Base-by-base conservation (phyloP, 345 rosid species). In the Populus davidiana region DNA sequence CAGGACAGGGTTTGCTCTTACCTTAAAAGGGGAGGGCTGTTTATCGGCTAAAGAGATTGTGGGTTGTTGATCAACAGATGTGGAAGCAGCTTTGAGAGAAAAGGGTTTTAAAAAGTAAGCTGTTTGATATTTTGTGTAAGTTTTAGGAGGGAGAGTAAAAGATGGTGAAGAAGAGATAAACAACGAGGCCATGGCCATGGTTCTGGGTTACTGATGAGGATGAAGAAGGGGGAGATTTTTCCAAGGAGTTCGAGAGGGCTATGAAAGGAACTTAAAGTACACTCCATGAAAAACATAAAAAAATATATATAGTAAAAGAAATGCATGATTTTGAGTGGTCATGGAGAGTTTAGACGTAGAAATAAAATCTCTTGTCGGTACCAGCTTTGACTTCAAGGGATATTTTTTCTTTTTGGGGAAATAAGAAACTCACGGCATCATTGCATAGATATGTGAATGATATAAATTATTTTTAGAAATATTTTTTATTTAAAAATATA, bases 61-160 rank as follows among this genome's bases (percentile, higher is more conserved):
- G 6, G 92, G 75, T 68, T 82, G 78, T 68, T 82, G 78, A 73
- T 83, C 88, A 47, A 85, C 72, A 56, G 91, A 89, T 78, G 88
- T 70, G 9, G 89, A 86, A 54, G 95, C 85, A 78, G 95, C 97
- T 85, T 77, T 86, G 67, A 93, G 77, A 27, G 88, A 88, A 36
- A 81, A n/a, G 78, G 88, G 90, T 82, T 82, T 90, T n/a, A 80
- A 65, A 25, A 38, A 79, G 62, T 59, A 70, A 65, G 83, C 41
- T 27, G 52, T 62, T 36, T 67, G 65, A 71, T 82, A 84, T 12
- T 85, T 82, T 50, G 77, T 76, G 67, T 63, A 77, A 68, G 65
- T 64, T 83, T 75, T 86, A 81, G 82, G 72, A 36, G 91, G 73
- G 78, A 82, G 75, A 47, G 89, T 77, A 5, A 82, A 78, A 27